These are phyloP conservation scores for Claviceps purpurea DNA, from an alignment of 2,329 filamentous ascomycete genomes.

Conservation along the genomic window DNA sequence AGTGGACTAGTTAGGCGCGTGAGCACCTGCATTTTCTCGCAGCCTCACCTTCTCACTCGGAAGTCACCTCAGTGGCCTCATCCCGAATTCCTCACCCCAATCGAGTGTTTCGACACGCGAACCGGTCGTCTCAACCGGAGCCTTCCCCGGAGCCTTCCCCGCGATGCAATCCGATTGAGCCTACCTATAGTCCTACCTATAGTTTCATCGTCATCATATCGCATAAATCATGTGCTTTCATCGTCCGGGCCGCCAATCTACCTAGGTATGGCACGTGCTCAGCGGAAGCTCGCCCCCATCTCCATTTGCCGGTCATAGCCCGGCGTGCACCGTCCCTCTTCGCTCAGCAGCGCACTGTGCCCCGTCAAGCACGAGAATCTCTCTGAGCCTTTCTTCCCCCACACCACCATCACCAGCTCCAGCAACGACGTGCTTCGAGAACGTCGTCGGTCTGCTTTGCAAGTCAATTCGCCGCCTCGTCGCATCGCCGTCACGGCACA, in stretches of 20 bases:
- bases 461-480: neutral
- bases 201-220: too few species aligned
- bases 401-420: neutral
- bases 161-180: too few species aligned
- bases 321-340: neutral
- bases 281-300: too few species aligned
- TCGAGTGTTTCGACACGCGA: too few species aligned
- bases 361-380: neutral
- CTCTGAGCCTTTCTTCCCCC: neutral
- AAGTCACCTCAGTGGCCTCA: neutral
- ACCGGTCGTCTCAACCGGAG: too few species aligned
- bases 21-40: conserved; percentile 5
- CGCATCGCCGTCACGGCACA: neutral
- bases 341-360: neutral
- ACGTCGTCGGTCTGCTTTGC: neutral
- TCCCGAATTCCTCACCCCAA: too few species aligned
- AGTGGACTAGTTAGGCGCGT: conserved; percentile 5
- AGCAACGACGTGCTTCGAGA: neutral
- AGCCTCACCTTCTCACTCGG: neutral
- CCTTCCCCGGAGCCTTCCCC: too few species aligned
- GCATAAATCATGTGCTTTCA: too few species aligned
- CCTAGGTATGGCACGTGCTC: too few species aligned
- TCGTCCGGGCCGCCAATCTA: too few species aligned
- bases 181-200: too few species aligned
- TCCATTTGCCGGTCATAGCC: too few species aligned